These are phyloP conservation scores for Gracilaria domingensis DNA, from an alignment of 23 red algal species.

Conservation along the genomic window DNA sequence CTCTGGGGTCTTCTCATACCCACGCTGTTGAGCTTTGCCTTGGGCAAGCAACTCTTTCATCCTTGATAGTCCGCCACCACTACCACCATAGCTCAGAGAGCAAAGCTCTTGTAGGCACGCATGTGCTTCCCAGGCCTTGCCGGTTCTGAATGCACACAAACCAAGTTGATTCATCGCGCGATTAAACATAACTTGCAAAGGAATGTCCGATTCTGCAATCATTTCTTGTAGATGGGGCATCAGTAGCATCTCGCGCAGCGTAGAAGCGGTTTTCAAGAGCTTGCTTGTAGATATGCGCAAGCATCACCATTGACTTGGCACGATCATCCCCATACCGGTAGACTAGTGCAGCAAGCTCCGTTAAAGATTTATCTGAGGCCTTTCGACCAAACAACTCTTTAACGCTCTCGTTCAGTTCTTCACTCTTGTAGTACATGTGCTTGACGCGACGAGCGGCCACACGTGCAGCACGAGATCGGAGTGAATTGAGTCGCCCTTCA, in stretches of 20 bases:
- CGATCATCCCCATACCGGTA: conserved; percentile 98
- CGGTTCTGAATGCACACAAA: conserved; percentile 94
- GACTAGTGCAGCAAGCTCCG: conserved; percentile 82
- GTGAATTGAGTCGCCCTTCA: conserved; percentile 55
- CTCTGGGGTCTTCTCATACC: conserved; percentile 90
- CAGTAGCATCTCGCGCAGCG: conserved; percentile 94
- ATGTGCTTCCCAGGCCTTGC: conserved; percentile 85
- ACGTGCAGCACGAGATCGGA: conserved; percentile 79
- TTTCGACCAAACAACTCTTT: conserved; percentile 51
- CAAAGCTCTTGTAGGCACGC: conserved; percentile 92
- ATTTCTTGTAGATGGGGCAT: conserved; percentile 99
- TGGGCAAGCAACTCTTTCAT: conserved; percentile 98
- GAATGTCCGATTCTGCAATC: conserved; percentile 78
- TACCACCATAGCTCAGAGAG: conserved; percentile 81
- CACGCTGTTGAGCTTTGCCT: conserved; percentile 75
- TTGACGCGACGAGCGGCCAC: conserved; percentile 89
- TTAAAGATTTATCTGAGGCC: conserved; percentile 58
- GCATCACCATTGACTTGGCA: conserved; percentile 91
- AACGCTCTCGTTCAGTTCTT: conserved; percentile 68
- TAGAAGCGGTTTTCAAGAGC: conserved; percentile 92
- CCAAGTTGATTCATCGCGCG: conserved; percentile 99
- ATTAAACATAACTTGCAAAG: conserved; percentile 95
- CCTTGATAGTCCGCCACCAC: conserved; percentile 75
- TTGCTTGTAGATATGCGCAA: conserved; percentile 98
- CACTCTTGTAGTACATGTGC: conserved; percentile 97